Evolutionary conservation across 2,329 filamentous ascomycete species (phyloP), one percentile per base, ranked within the genome.

Genomic region (Seiridium unicorne): DNA sequence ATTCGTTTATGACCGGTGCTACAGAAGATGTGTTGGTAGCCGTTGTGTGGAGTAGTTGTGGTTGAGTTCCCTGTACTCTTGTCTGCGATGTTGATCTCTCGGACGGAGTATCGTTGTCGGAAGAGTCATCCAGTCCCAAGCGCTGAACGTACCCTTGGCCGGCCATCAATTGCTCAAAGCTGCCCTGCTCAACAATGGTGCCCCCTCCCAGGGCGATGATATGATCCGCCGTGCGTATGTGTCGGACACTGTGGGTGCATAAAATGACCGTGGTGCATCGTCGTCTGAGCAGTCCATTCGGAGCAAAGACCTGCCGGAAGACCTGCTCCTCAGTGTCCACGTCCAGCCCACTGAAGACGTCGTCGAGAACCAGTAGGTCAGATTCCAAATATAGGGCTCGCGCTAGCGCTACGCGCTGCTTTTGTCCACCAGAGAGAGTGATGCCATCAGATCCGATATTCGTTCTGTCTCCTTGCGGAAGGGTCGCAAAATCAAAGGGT

Each of bases 151-250:
- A 71, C 11, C 66, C 66, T 6, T 65, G 54, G 4, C 68, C 63
- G 6, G 66, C 58, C 54, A 75, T 67, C 1, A 82, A 70, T 5
- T 75, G 64, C 6, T 69, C 57, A 48, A 78, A 82, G 0, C 65
- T 71, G 3, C 77, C 77, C 62, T 83, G 76, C 42, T 84, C 80
- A 0, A 76, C 68, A 1, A 83, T 64, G 1, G 64, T 71, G 0
- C 79, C 79, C 2, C 74, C 68, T 0, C 74, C 74, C 0, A 85
- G 73, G 0, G 76, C 79, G 38, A 85, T 76, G 5, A 84, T 77
- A 38, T 81, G 76, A 49, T 82, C 75, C 2, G 79, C 77, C 0
- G 70, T 67, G 0, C 77, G 75, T 1, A 82, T 64, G 59, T 75
- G 73, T 3, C 70, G 65, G 32, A 78, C 66, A 3, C 71, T 72